Conservation (phyloP, 495 filamentous ascomycete genomes). For the Hyaloscypha variabilis region DNA sequence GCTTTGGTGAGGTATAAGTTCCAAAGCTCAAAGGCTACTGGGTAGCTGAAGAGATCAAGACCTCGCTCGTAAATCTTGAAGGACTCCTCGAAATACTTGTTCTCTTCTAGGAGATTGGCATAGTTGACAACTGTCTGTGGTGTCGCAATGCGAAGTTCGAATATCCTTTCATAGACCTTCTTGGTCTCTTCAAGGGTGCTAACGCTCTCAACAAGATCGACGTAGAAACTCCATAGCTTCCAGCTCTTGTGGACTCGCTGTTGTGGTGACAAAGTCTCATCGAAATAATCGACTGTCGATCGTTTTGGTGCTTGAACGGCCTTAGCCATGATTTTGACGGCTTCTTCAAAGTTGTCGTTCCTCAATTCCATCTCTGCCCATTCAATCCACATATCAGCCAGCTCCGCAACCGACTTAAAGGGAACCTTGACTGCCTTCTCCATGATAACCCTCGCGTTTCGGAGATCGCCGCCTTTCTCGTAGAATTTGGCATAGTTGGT, state of each 20-base stretch:
- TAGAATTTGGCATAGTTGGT: conserved; percentile 98
- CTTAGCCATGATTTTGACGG: conserved; percentile 94
- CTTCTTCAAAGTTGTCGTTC: conserved; percentile 92
- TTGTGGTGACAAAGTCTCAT: conserved; percentile 91
- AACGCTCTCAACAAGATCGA: conserved; percentile 96
- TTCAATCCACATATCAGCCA: conserved; percentile 98
- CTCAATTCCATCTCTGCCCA: conserved; percentile 98
- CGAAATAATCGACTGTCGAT: conserved; percentile 96
- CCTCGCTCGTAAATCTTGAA: conserved; percentile 99
- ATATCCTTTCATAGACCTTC: conserved; percentile 95
- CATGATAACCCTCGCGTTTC: conserved; percentile 87
- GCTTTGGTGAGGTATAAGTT: conserved; percentile 98
- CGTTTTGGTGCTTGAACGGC: conserved; percentile 93
- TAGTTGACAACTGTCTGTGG: conserved; percentile 99
- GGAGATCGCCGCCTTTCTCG: conserved; percentile 84
- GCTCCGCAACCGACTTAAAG: conserved; percentile 91
- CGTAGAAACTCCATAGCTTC: conserved; percentile 99
- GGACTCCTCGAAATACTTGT: conserved; percentile 94
- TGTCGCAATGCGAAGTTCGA: conserved; percentile 96
- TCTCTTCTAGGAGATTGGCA: conserved; percentile 92
- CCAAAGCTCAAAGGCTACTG: conserved; percentile 98
- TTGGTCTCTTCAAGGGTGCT: conserved; percentile 89
- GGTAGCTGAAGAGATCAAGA: conserved; percentile 94
- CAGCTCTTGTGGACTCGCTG: conserved; percentile 98
- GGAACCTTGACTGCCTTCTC: conserved; percentile 98